Percentiles rank a stretch among this genome's conserved stretches.
phyloP scores from a whole-genome alignment of 352 stramenopile genomes.

The Globisporangium polare region DNA sequence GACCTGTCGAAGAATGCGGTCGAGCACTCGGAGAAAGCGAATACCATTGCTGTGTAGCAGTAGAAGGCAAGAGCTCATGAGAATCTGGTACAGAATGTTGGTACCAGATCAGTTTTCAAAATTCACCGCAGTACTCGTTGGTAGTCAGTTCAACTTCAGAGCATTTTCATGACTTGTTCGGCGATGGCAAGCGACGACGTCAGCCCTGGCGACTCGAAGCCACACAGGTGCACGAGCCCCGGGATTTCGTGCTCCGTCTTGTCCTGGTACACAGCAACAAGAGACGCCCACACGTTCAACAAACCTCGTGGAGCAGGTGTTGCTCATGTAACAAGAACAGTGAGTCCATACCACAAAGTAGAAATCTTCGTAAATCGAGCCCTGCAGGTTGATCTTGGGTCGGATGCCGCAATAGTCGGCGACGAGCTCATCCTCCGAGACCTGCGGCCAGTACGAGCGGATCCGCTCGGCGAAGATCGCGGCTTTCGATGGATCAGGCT shows the following conservation, averaged over 20 bases:
- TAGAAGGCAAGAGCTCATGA: too few relatives aligned
- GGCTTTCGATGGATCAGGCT: slow-evolving; percentile 61
- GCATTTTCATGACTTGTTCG: slow-evolving; percentile 59
- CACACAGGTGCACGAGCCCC: slow-evolving; percentile 91
- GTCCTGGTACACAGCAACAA: slow-evolving; percentile 28
- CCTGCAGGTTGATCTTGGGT: slow-evolving; percentile 89
- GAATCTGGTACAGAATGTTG: too few relatives aligned
- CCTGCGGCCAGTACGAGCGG: slow-evolving; percentile 91
- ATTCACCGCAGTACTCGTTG: not conserved
- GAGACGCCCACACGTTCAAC: not conserved
- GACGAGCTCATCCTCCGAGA: slow-evolving; percentile 71
- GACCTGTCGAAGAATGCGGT: not conserved
- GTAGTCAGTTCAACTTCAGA: slow-evolving; percentile 16
- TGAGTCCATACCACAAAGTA: slow-evolving; percentile 63
- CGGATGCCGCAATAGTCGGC: slow-evolving; percentile 96
- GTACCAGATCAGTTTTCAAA: not conserved
- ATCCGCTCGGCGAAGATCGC: slow-evolving; percentile 64
- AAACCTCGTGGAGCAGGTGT: not conserved
- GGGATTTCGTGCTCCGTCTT: slow-evolving; percentile 64
- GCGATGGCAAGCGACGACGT: slow-evolving; percentile 86
- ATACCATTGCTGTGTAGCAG: not conserved
- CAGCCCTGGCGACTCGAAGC: slow-evolving; percentile 96
- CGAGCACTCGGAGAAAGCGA: not conserved
- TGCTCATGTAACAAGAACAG: not conserved
- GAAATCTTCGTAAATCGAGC: slow-evolving; percentile 85